Evolutionary conservation across 345 rosid genomes (phyloP).

Genomic region (Noccaea bulbosa): DNA sequence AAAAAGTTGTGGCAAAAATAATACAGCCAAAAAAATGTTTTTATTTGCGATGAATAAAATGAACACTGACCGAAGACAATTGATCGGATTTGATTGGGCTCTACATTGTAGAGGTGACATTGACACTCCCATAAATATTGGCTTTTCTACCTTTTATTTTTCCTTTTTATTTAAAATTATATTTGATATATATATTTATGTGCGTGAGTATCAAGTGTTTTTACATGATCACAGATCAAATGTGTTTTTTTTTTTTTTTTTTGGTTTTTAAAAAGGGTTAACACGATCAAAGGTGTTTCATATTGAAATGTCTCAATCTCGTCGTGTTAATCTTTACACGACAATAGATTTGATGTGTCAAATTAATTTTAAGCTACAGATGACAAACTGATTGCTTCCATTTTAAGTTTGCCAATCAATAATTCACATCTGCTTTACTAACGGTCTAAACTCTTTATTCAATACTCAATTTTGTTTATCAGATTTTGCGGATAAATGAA

Average conservation of each 20-base stretch:
- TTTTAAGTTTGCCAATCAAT: slow-evolving; percentile 35
- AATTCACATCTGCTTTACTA: slow-evolving; percentile 7
- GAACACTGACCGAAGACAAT: slow-evolving; percentile 34
- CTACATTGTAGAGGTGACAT: slow-evolving; percentile 41
- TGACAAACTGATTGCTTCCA: slow-evolving; percentile 30
- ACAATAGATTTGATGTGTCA: slow-evolving; percentile 42
- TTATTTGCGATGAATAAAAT: slow-evolving; percentile 25
- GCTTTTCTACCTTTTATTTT: slow-evolving; percentile 33
- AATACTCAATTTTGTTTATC: neutral
- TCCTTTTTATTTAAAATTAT: neutral
- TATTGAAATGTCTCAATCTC: slow-evolving; percentile 35
- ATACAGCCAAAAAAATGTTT: slow-evolving; percentile 21
- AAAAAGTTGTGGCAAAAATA: neutral
- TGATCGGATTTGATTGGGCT: slow-evolving; percentile 44
- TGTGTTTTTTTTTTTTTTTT: neutral
- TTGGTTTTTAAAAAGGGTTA: too few relatives aligned
- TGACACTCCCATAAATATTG: slow-evolving; percentile 47
- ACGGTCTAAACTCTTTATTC: neutral
- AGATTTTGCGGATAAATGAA: neutral
- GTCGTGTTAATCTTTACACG: slow-evolving; percentile 40
- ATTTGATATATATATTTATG: neutral
- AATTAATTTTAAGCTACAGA: slow-evolving; percentile 26
- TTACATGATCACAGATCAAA: neutral
- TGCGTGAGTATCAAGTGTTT: neutral
- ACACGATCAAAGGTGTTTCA: slow-evolving; percentile 31